Base-by-base conservation (phyloP, 768 basidiomycete genomes). In the Calocera cornea region DNA sequence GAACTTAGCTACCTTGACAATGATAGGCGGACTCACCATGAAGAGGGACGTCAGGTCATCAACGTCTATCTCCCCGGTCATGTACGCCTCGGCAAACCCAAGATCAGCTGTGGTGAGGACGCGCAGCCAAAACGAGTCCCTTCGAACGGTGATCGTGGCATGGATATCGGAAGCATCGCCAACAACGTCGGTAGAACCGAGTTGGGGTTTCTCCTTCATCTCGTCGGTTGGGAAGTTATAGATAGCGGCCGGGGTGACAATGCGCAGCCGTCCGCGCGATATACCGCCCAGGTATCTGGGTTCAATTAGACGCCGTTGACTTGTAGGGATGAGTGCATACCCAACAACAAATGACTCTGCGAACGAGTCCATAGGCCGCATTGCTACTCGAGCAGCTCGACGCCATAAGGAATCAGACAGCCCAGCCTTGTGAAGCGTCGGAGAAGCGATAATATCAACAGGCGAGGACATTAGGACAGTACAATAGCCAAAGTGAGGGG, bases 71-170 rank as follows among this genome's bases (percentile, higher is more conserved):
- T 90, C 88, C 7, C 88, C 87, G 66, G 84, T 85, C 89, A 91
- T 90, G 76, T 85, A 89, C 0, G 86, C 84, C 75, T 90, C 89
- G 2, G 86, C 81, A 71, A 90, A 89, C 1, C 87, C 89, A 49
- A 90, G 76, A 73, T 89, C 87, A 27, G 84, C 80, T 80, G 85
- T 84, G 8, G 73, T 69, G 29, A 76, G 73, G 17, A 78, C 68
- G 27, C 77, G 68, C 22, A 78, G 66, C 76, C 76, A 78, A 64
- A 78, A 78, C 7, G 34, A 63, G 22, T 68, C 66, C 27, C 65
- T 68, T 14, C 68, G 49, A 36, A 73, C 69, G 31, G 41, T 41
- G 22, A 73, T 64, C 24, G 67, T 69, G 2, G 69, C 71, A 2
- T 65, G 67, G 7, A 67, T 12, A 19, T 67, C 38, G 17, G 50